Conservation (phyloP, 2,329 filamentous ascomycete genomes). For the Calonectria montana region DNA sequence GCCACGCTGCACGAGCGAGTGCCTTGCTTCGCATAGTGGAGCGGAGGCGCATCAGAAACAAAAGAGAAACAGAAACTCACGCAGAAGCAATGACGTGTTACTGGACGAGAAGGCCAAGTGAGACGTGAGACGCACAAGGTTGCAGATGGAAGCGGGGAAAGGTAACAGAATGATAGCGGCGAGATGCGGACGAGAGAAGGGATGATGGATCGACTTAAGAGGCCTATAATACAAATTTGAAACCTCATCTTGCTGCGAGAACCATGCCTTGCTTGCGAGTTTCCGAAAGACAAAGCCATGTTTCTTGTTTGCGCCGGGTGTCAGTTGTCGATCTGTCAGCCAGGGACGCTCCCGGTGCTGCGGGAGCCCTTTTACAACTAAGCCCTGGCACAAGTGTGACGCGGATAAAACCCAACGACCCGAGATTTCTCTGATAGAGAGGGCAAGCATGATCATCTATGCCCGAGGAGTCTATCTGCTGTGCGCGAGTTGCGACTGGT, state of each 20-base stretch:
- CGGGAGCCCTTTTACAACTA: background rate
- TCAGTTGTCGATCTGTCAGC: background rate
- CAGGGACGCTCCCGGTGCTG: background rate
- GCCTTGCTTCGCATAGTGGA: conserved; percentile 9
- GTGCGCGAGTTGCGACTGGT: background rate
- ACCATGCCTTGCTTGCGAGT: background rate
- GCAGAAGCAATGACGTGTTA: conserved; percentile 13
- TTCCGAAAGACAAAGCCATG: background rate
- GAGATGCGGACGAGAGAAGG: conserved; percentile 18
- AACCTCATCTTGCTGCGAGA: background rate
- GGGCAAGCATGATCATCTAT: background rate
- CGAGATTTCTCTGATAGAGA: background rate
- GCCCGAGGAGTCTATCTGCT: background rate
- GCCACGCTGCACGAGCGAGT: background rate
- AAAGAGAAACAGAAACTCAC: conserved; percentile 12
- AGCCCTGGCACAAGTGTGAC: conserved; percentile 1
- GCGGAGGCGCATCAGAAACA: conserved; percentile 9
- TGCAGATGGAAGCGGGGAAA: conserved; percentile 19
- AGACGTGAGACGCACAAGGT: conserved; percentile 20
- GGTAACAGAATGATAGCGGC: background rate
- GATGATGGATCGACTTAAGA: conserved; percentile 7
- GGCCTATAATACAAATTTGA: conserved; percentile 5
- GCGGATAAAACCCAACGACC: background rate
- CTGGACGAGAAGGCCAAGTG: background rate
- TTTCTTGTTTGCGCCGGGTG: conserved; percentile 7